phyloP scores from a whole-genome alignment of 352 stramenopile species.

The Globisporangium emineosum region DNA sequence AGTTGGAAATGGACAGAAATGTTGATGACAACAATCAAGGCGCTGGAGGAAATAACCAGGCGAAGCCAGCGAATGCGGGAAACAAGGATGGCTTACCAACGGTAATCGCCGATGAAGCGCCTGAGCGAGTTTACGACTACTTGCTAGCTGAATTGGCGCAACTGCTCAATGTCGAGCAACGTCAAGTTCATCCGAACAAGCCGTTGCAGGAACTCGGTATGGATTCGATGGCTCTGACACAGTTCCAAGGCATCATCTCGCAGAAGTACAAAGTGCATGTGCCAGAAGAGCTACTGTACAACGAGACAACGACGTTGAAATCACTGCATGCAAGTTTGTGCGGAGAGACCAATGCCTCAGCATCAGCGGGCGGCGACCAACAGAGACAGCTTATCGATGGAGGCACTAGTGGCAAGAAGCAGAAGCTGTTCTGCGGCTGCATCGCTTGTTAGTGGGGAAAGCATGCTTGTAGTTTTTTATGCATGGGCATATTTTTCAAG shows the following conservation, averaged over 20 bases:
- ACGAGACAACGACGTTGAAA: slow-evolving; percentile 82
- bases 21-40: slow-evolving; percentile 24
- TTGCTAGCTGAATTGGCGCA: slow-evolving; percentile 58
- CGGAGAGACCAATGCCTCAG: slow-evolving; percentile 27
- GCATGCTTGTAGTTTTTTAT: not conserved
- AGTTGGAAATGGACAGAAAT: slow-evolving; percentile 29
- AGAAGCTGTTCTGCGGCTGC: slow-evolving; percentile 69
- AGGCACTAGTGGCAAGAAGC: slow-evolving; percentile 25
- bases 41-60: slow-evolving; percentile 15
- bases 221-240: slow-evolving; percentile 93
- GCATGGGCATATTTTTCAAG: slow-evolving; percentile 1
- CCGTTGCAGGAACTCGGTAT: slow-evolving; percentile 83
- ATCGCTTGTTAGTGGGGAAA: slow-evolving; percentile 50
- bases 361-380: slow-evolving; percentile 13
- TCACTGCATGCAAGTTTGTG: slow-evolving; percentile 76
- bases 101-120: slow-evolving; percentile 49
- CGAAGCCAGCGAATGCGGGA: slow-evolving; percentile 9
- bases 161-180: slow-evolving; percentile 48
- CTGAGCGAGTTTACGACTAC: slow-evolving; percentile 53
- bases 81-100: slow-evolving; percentile 32
- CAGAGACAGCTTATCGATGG: slow-evolving; percentile 25
- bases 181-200: slow-evolving; percentile 43
- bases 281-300: slow-evolving; percentile 92
- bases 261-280: slow-evolving; percentile 89
- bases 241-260: slow-evolving; percentile 93